These are phyloP conservation scores for Rosa hybrid DNA, from an alignment of 331 rosid species.

Conservation along the genomic window DNA sequence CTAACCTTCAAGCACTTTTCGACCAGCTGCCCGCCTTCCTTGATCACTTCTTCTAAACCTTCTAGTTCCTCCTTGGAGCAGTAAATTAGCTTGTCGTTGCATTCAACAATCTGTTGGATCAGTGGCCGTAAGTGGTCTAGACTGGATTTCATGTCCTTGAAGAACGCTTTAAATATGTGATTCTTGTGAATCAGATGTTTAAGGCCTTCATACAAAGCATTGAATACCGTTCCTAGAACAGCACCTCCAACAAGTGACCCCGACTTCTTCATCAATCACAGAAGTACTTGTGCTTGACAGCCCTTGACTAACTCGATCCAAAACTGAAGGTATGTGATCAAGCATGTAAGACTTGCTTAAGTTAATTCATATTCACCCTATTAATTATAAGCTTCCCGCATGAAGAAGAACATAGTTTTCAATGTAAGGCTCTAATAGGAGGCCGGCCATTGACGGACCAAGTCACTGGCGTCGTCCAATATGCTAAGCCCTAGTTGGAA, in stretches of 20 bases:
- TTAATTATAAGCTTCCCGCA: too few species aligned
- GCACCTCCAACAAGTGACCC: too few species aligned
- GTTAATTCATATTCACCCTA: background rate
- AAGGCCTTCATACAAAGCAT: background rate
- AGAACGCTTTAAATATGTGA: background rate
- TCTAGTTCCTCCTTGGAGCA: background rate
- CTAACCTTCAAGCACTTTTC: background rate
- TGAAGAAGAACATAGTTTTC: too few species aligned
- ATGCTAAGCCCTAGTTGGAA: too few species aligned
- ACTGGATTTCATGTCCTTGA: background rate
- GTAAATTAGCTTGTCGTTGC: background rate
- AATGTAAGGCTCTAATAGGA: too few species aligned
- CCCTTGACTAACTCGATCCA: too few species aligned
- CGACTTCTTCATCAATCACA: too few species aligned
- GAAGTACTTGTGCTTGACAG: too few species aligned
- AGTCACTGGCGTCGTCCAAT: too few species aligned
- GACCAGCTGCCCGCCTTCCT: background rate
- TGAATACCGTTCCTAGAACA: background rate
- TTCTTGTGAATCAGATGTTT: background rate
- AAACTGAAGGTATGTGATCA: too few species aligned
- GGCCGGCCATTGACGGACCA: too few species aligned
- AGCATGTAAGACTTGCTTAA: too few species aligned
- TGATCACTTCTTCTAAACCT: background rate
- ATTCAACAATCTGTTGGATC: background rate
- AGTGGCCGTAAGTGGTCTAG: background rate